Conservation (phyloP, 2,329 filamentous ascomycete species). For the Scedosporium dehoogii region DNA sequence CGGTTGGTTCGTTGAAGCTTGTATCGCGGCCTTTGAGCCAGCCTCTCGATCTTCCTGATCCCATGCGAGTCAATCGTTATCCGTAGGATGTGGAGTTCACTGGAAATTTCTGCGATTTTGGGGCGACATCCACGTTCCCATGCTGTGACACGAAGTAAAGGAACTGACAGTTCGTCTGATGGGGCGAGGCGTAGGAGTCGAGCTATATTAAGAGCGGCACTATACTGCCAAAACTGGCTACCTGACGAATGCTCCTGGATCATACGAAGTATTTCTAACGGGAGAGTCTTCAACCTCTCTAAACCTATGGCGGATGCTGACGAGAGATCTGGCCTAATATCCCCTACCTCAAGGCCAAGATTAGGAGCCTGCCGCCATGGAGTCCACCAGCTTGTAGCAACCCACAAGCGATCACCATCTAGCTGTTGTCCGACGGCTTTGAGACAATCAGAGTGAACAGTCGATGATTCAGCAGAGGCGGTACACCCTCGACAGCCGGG, state of each 20-base stretch:
- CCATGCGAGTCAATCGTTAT: constrained; percentile 12
- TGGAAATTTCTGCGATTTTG: background rate
- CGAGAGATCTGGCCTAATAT: background rate
- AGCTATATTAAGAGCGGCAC: constrained; percentile 1
- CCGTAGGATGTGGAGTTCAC: constrained; percentile 7
- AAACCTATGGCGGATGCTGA: background rate
- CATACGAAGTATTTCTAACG: constrained; percentile 8
- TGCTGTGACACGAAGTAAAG: constrained; percentile 4
- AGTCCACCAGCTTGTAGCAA: constrained; percentile 7
- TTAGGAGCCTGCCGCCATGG: constrained; percentile 10
- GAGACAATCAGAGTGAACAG: constrained; percentile 9
- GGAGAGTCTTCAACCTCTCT: constrained; percentile 6
- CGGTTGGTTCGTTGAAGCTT: background rate
- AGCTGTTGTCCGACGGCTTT: background rate
- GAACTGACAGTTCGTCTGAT: constrained; percentile 8
- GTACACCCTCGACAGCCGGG: constrained; percentile 6
- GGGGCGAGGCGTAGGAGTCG: background rate
- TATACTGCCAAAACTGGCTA: constrained; percentile 8
- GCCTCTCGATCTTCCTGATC: constrained; percentile 9
- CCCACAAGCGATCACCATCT: constrained; percentile 7
- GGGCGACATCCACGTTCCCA: constrained; percentile 9
- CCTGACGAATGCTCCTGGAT: constrained; percentile 7
- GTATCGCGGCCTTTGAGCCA: background rate
- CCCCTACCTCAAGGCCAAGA: constrained; percentile 7
- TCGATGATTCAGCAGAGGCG: constrained; percentile 8